phyloP scores from a whole-genome alignment of 2,329 filamentous ascomycete species.

The Fusarium secorum region DNA sequence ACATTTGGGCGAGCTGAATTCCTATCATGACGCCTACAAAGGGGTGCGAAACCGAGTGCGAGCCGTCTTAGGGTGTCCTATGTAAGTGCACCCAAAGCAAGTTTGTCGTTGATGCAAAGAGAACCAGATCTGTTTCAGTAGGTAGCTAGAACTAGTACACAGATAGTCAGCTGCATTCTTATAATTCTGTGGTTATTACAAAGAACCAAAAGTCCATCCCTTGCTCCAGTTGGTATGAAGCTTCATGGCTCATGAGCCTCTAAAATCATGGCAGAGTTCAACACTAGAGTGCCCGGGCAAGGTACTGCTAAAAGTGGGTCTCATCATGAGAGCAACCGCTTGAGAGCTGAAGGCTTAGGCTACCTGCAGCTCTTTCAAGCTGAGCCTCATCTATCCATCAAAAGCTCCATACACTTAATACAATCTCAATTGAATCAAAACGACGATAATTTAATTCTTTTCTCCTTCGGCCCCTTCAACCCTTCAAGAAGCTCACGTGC shows the following conservation, averaged over 20 bases:
- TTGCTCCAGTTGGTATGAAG: neutral
- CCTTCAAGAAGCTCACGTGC: neutral
- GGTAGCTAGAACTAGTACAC: too few relatives aligned
- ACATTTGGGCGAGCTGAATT: conserved; percentile 11
- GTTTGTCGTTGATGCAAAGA: neutral
- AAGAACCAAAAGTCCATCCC: neutral
- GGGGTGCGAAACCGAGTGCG: conserved; percentile 14
- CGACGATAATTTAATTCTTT: neutral
- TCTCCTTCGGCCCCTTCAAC: too few relatives aligned
- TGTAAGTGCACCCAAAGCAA: neutral
- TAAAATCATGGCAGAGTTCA: neutral
- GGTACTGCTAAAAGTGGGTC: conserved; percentile 7
- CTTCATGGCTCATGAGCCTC: conserved; percentile 8
- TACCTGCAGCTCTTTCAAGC: conserved; percentile 13
- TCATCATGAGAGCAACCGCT: conserved; percentile 10
- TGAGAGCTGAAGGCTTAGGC: neutral
- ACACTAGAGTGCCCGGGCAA: neutral
- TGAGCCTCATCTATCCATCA: neutral
- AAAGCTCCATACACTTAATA: neutral
- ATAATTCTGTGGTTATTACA: neutral
- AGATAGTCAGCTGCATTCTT: too few relatives aligned
- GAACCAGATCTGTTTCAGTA: neutral
- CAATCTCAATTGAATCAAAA: neutral
- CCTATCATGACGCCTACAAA: conserved; percentile 23
- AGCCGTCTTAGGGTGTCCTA: neutral